phyloP scores from a whole-genome alignment of 139 green algal genomes.

The Asterochloris sp. region DNA sequence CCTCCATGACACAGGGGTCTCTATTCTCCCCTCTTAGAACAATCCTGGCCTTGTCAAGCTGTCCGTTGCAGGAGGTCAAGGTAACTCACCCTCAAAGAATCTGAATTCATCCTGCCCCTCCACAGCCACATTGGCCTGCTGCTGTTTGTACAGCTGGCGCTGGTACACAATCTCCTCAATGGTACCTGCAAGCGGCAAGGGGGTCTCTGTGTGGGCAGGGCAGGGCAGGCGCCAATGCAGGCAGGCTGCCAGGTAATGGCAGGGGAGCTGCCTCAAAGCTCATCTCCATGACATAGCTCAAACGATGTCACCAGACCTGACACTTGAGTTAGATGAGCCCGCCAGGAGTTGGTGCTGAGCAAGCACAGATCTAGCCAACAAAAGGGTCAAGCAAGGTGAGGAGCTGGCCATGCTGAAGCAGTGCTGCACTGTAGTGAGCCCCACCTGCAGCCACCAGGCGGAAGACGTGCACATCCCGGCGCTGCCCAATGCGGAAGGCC shows the following conservation, averaged over 20 bases:
- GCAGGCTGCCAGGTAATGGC: neutral
- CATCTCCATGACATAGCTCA: neutral
- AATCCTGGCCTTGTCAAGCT: neutral
- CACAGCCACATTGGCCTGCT: constrained; percentile 37
- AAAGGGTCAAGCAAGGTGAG: neutral
- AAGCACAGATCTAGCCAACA: neutral
- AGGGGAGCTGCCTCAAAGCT: neutral
- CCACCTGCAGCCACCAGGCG: constrained; percentile 47
- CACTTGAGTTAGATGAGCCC: neutral
- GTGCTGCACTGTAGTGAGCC: neutral
- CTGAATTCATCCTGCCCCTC: constrained; percentile 25
- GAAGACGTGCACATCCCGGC: constrained; percentile 71
- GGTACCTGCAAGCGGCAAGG: constrained; percentile 38
- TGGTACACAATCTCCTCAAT: constrained; percentile 59
- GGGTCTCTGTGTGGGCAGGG: neutral
- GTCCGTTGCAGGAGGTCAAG: neutral
- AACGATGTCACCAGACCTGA: neutral
- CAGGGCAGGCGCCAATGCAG: neutral
- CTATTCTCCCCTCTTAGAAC: no score
- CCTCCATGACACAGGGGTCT: neutral
- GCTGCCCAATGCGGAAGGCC: constrained; percentile 78
- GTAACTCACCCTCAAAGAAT: constrained; percentile 36
- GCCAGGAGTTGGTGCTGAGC: neutral
- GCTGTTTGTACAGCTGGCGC: constrained; percentile 63
- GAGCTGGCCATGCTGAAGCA: neutral